A percentile compares a stretch with the other conserved stretches of the same genome.
Conservation (phyloP, 768 basidiomycete species). For the Paxillus rubicundulus region DNA sequence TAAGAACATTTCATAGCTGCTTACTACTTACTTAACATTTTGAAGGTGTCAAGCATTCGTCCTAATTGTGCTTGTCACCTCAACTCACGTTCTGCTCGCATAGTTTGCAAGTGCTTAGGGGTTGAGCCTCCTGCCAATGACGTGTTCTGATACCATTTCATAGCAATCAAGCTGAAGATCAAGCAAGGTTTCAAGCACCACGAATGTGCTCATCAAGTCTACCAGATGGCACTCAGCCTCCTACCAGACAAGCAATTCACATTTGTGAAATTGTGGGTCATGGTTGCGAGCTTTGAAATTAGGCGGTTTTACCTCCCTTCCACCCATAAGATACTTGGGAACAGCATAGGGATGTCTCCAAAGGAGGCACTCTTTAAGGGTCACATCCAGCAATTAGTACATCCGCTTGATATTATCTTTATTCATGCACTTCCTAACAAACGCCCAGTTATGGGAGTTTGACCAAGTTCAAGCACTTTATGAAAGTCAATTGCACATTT, state of each 20-base stretch:
- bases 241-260: constrained; percentile 97
- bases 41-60: constrained; percentile 1
- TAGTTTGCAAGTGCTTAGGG: constrained; percentile 27
- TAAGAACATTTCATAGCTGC: too few relatives aligned
- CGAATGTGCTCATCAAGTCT: constrained; percentile 82
- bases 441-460: constrained; percentile 80
- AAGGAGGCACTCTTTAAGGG: constrained; percentile 95
- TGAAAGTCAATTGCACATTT: constrained; percentile 96
- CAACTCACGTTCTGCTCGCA: not conserved
- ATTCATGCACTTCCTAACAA: constrained; percentile 5
- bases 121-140: not conserved
- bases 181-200: constrained; percentile 65
- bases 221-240: constrained; percentile 82
- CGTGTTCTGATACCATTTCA: not conserved
- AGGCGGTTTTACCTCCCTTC: constrained; percentile 76
- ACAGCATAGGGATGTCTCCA: constrained; percentile 92
- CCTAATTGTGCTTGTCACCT: constrained; percentile 7
- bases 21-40: too few relatives aligned
- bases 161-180: constrained; percentile 20
- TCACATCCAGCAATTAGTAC: constrained; percentile 89
- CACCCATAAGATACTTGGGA: constrained; percentile 86
- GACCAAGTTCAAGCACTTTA: constrained; percentile 90
- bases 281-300: constrained; percentile 91
- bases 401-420: constrained; percentile 19
- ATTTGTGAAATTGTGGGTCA: constrained; percentile 94